Evolutionary conservation across 192 early-diverging fungal genomes (phyloP).

Genomic region (Entomortierella parvispora): DNA sequence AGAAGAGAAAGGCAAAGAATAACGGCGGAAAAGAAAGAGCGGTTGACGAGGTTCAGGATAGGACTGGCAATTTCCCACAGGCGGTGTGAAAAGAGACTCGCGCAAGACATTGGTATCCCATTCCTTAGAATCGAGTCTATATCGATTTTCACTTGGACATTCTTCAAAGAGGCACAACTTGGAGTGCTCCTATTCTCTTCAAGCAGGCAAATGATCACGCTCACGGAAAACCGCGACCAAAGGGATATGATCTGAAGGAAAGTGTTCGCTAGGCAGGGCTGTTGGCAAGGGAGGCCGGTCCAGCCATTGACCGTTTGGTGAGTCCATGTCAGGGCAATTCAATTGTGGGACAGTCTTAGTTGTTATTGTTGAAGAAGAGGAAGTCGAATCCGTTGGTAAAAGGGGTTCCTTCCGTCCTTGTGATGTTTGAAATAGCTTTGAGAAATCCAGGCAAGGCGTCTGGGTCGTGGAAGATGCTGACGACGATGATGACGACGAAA

Average conservation of each 20-base stretch:
- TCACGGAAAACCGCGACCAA: constrained; percentile 42
- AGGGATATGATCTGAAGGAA: constrained; percentile 48
- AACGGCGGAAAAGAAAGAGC: no score
- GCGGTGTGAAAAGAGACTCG: no score
- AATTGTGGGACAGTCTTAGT: not conserved
- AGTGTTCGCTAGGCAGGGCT: constrained; percentile 36
- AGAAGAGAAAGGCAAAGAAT: no score
- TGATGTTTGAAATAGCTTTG: constrained; percentile 25
- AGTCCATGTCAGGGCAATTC: not conserved
- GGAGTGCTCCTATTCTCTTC: no score
- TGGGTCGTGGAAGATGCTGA: not conserved
- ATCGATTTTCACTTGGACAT: no score
- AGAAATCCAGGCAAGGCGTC: constrained; percentile 17
- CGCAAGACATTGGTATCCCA: no score
- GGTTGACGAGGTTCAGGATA: no score
- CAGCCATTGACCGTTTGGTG: not conserved
- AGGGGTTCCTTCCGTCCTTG: not conserved
- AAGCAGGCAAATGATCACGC: constrained; percentile 17
- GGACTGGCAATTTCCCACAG: no score
- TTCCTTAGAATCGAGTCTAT: no score
- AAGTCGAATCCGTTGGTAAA: no score
- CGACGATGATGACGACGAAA: no score
- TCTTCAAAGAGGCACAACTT: no score
- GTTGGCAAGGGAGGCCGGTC: constrained; percentile 22
- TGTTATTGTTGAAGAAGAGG: not conserved